Base-by-base conservation (phyloP, 495 filamentous ascomycete species). In the Xanthoparmelia taractica region DNA sequence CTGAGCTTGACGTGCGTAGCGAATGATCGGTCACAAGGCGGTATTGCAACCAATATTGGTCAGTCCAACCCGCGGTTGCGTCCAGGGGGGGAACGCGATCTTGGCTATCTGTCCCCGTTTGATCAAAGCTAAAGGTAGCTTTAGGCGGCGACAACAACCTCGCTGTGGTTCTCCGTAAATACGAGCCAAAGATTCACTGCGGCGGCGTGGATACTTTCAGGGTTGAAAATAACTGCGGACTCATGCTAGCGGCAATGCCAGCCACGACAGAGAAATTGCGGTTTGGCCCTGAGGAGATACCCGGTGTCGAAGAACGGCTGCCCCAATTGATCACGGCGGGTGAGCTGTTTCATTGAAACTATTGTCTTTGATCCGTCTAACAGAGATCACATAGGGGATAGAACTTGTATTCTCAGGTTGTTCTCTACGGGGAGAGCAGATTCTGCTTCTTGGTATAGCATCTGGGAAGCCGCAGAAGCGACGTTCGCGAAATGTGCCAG, bases 141-240 rank as follows among this genome's bases (percentile, higher is more conserved):
- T 25, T 10, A 54, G 50, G 50, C 29, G 50, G 50, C 29, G 50
- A 54, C 29, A 33, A 54, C 29, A 54, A 54, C 18, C 50, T 54
- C 29, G 50, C 27, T 20, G 50, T 54, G 4, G 33, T 20, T n/a
- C 27, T 54, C 15, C 20, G 50, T 33, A 33, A 15, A 2, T 54
- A 54, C 50, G 7, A 34, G 17, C 50, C 50, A 11, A 31, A 34
- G 0, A 33, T 54, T 15, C 27, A 54, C 33, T 54, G 50, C 50
- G 50, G 50, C 10, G 20, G 17, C 7, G 27, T 13, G 4, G 17
- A 33, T 2, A 11, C 8, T 13, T 54, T 54, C 17, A n/a, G 4
- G 8, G 8, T 2, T 33, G 29, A 27, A 33, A 0, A 27, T 54
- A 31, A 27, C 2, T 54, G 50, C 17, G 50, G 6, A 11, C 15